Base-by-base conservation (phyloP, 768 basidiomycete genomes). In the Tephrocybe sp. region DNA sequence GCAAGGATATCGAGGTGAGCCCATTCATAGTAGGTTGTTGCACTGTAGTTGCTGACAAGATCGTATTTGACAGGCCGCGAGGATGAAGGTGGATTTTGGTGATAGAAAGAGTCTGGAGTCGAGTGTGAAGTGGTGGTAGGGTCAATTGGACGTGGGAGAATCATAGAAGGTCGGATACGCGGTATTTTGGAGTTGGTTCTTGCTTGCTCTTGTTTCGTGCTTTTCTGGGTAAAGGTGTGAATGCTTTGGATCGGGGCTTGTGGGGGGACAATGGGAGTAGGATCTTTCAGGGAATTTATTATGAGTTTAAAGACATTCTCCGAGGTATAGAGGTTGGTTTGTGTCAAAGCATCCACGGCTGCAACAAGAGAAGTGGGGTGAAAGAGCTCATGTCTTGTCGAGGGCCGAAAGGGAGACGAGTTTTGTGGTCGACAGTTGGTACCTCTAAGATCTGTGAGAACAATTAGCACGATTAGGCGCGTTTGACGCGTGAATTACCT, bases 361-460 rank as follows among this genome's bases (percentile, higher is more conserved):
- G 63, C 34, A 1, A 60, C 47, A 25, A 77, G 64, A 2, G 75
- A 60, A 3, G 72, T 65, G 0, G 80, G 80, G 48, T 79, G 64
- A 44, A 74, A 79, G 19, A 79, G 60, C 16, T 54, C 47, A 5
- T 58, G 60, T 35, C 64, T 55, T 5, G 52, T 38, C 9, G 60
- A 61, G 25, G 71, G 69, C 45, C 65, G 43, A 51, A 40, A 54
- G 47, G 57, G 35, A 54, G 62, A 13, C 31, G 31, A 12, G 21
- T 32, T 47, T 9, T 32, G 36, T 11, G 60, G 62, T 0, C 49
- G 56, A 57, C 81, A 83, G 13, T 57, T 54, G 4, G 82, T 82
- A 53, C 71, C 76, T 50, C 78, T 73, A 22, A 81, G 64, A 62
- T 82, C 81, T 82, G 47, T 16, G 38, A 8, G 21, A 44, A 35